phyloP scores from a whole-genome alignment of 2,329 filamentous ascomycete genomes.

The Colletotrichum brevisporum region DNA sequence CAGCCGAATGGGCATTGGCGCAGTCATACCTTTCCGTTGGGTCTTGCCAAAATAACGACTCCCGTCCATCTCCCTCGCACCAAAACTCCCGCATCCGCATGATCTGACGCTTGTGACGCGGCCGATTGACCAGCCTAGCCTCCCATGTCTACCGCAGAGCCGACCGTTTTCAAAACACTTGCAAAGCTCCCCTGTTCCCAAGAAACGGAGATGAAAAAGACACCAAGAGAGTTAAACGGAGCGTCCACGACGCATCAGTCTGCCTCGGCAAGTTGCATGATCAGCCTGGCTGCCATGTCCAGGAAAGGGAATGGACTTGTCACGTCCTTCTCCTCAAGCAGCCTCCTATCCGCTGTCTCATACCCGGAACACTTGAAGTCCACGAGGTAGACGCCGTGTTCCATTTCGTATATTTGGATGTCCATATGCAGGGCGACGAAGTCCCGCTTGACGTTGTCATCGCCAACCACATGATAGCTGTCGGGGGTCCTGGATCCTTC shows the following conservation, averaged over 20 bases:
- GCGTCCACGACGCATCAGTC: conserved; percentile 60
- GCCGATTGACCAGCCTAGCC: conserved; percentile 15
- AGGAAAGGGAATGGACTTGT: conserved; percentile 96
- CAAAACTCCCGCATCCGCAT: conserved; percentile 36
- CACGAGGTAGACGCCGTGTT: conserved; percentile 92
- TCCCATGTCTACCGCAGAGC: conserved; percentile 30
- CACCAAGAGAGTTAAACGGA: conserved; percentile 17
- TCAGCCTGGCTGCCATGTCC: conserved; percentile 91
- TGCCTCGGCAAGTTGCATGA: conserved; percentile 91
- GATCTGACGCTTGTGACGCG: conserved; percentile 31
- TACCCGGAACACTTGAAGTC: conserved; percentile 99
- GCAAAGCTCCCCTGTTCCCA: conserved; percentile 8
- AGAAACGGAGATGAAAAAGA: conserved; percentile 26
- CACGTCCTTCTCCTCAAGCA: conserved; percentile 92
- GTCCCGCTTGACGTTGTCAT: conserved; percentile 65
- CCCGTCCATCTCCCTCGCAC: conserved; percentile 23
- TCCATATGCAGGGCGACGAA: conserved; percentile 95
- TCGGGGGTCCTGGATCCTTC: conserved; percentile 47
- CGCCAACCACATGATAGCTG: conserved; percentile 56
- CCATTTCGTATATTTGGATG: conserved; percentile 96
- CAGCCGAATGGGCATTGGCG: conserved; percentile 7
- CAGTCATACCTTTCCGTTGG: conserved; percentile 10
- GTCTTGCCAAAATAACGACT: conserved; percentile 18
- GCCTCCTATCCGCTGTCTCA: conserved; percentile 81
- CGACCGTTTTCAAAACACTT: conserved; percentile 30